Conservation (phyloP, 2,329 filamentous ascomycete genomes). For the Penicillium sp. region DNA sequence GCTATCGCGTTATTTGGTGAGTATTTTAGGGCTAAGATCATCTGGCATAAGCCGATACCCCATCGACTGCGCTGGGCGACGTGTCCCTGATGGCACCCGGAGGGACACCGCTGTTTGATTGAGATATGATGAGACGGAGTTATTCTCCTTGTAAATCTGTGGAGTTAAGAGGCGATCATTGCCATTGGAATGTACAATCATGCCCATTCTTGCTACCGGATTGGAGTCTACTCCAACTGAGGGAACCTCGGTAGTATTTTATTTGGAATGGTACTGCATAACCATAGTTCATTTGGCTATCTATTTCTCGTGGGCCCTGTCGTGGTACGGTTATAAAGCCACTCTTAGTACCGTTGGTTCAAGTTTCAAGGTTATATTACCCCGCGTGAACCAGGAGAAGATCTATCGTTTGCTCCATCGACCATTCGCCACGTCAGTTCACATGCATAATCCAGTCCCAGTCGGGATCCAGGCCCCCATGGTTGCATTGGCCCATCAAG, state of each 20-base stretch:
- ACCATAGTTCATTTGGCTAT: background rate
- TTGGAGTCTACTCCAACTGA: background rate
- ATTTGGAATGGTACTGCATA: background rate
- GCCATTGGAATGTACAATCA: background rate
- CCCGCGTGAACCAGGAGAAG: background rate
- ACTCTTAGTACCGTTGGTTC: too few species aligned
- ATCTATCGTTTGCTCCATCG: background rate
- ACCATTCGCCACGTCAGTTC: background rate
- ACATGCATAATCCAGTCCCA: background rate
- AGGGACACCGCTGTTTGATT: slow-evolving; percentile 42
- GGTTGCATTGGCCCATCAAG: too few species aligned
- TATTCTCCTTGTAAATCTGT: background rate
- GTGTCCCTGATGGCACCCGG: slow-evolving; percentile 39
- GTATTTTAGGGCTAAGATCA: too few species aligned
- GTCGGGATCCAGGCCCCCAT: background rate
- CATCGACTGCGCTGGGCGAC: too few species aligned
- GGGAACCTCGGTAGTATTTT: background rate
- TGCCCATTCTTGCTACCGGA: background rate
- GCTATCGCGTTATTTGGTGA: too few species aligned
- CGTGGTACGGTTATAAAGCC: background rate
- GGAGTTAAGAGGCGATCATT: background rate
- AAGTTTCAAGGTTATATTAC: background rate
- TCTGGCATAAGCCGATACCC: too few species aligned
- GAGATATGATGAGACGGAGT: background rate
- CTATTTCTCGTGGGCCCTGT: background rate